These are phyloP conservation scores for Pseudogymnoascus sp. DNA, from an alignment of 2,329 filamentous ascomycete genomes.

Conservation along the genomic window DNA sequence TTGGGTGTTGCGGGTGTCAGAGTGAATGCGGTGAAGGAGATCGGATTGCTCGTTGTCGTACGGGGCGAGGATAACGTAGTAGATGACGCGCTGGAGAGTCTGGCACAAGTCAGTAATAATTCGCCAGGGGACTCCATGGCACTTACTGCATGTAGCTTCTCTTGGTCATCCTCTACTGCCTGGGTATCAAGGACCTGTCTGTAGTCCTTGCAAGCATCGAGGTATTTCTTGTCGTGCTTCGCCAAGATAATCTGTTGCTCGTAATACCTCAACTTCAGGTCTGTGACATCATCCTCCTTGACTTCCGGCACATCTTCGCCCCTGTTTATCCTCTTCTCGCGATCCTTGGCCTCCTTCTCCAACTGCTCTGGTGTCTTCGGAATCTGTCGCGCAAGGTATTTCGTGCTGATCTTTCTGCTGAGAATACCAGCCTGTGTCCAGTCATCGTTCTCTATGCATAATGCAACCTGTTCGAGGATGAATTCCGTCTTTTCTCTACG, in stretches of 20 bases:
- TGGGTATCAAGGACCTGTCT: slow-evolving; percentile 94
- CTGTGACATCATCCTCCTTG: slow-evolving; percentile 82
- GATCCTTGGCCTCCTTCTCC: slow-evolving; percentile 82
- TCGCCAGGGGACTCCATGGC: neutral
- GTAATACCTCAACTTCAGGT: slow-evolving; percentile 92
- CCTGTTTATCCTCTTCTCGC: slow-evolving; percentile 74
- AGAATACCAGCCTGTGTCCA: slow-evolving; percentile 95
- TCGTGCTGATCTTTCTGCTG: slow-evolving; percentile 92
- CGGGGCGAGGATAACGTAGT: slow-evolving; percentile 91
- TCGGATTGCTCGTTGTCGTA: slow-evolving; percentile 99
- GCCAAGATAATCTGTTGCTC: slow-evolving; percentile 93
- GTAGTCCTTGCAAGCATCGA: slow-evolving; percentile 97
- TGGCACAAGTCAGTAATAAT: slow-evolving; percentile 31
- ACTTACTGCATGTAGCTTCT: slow-evolving; percentile 76
- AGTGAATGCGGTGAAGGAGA: slow-evolving; percentile 84
- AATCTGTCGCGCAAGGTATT: slow-evolving; percentile 80
- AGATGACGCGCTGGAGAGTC: slow-evolving; percentile 91
- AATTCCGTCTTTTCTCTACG: slow-evolving; percentile 97
- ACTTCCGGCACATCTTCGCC: slow-evolving; percentile 72
- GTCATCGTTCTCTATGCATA: slow-evolving; percentile 92
- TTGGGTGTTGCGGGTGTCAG: slow-evolving; percentile 71
- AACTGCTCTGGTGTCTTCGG: slow-evolving; percentile 86
- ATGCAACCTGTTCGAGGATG: slow-evolving; percentile 85
- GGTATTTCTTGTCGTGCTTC: slow-evolving; percentile 95
- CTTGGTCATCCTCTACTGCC: slow-evolving; percentile 81